These are phyloP conservation scores for Fusarium mexicanum DNA, from an alignment of 2,329 filamentous ascomycete genomes.

Conservation along the genomic window DNA sequence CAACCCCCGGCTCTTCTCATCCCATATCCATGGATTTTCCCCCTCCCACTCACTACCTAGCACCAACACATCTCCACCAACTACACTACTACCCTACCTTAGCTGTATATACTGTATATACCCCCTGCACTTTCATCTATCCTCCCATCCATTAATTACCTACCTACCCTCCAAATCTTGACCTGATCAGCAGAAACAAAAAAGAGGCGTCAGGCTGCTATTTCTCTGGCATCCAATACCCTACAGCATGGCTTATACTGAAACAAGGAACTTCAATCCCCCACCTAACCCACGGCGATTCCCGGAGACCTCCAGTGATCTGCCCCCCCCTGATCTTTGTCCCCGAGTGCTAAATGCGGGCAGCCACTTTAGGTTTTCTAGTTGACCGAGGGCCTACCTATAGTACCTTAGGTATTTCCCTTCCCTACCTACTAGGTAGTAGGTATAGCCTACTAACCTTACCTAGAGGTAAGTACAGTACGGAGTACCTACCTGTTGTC, in stretches of 20 bases:
- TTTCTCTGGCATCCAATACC: background rate
- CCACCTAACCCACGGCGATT: constrained; percentile 26
- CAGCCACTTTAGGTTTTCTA: constrained; percentile 19
- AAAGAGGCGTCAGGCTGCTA: background rate
- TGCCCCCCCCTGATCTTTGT: background rate
- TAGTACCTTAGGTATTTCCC: background rate
- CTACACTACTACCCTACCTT: background rate
- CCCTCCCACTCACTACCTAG: background rate
- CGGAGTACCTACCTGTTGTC: background rate
- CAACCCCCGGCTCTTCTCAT: background rate
- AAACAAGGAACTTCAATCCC: constrained; percentile 5
- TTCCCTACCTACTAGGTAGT: too few species aligned
- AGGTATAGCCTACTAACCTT: background rate
- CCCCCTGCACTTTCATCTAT: background rate
- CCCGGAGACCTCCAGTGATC: constrained; percentile 2
- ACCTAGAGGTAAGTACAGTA: background rate
- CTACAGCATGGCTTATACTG: background rate
- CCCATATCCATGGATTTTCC: background rate
- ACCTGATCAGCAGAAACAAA: background rate
- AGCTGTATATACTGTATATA: background rate
- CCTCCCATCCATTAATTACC: background rate
- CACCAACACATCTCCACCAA: background rate
- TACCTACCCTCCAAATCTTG: background rate
- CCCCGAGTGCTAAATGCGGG: constrained; percentile 15
- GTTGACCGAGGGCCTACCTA: background rate